Evolutionary conservation across 768 basidiomycete species (phyloP).

Genomic region (Mycena vitilis): DNA sequence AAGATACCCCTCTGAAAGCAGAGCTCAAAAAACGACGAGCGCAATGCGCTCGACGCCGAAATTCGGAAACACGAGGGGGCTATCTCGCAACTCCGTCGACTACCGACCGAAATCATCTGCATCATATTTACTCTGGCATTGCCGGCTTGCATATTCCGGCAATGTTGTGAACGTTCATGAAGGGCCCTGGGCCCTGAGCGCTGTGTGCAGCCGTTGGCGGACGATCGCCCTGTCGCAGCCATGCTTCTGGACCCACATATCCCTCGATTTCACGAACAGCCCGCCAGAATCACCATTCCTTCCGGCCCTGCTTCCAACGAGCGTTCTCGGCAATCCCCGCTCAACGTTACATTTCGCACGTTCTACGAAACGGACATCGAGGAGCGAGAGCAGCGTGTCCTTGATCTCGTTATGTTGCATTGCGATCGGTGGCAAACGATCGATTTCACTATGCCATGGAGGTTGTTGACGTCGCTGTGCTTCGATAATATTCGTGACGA

Average conservation of each 20-base stretch:
- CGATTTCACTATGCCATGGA: background rate
- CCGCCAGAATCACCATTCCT: background rate
- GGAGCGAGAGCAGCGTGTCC: background rate
- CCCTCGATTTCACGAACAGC: background rate
- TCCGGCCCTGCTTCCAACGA: no score
- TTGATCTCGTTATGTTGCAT: background rate
- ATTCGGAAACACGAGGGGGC: constrained; percentile 17
- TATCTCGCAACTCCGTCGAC: constrained; percentile 11
- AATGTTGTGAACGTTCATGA: background rate
- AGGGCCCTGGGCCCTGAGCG: constrained; percentile 5
- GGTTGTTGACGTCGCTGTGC: background rate
- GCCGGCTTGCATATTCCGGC: background rate
- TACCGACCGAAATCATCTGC: constrained; percentile 13
- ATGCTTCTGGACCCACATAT: background rate
- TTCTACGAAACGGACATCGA: background rate
- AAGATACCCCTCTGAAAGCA: background rate
- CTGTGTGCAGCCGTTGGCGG: constrained; percentile 15
- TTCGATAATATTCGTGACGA: background rate
- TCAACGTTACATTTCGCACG: constrained; percentile 1
- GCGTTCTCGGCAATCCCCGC: background rate
- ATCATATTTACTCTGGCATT: constrained; percentile 11
- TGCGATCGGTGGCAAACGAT: constrained; percentile 12
- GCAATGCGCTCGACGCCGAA: background rate
- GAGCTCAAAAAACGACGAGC: background rate
- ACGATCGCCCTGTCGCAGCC: background rate